Percentiles rank a stretch among this genome's conserved stretches.
These are phyloP conservation scores for Lyophyllum shimeji DNA, from an alignment of 768 basidiomycete genomes.

Conservation along the genomic window DNA sequence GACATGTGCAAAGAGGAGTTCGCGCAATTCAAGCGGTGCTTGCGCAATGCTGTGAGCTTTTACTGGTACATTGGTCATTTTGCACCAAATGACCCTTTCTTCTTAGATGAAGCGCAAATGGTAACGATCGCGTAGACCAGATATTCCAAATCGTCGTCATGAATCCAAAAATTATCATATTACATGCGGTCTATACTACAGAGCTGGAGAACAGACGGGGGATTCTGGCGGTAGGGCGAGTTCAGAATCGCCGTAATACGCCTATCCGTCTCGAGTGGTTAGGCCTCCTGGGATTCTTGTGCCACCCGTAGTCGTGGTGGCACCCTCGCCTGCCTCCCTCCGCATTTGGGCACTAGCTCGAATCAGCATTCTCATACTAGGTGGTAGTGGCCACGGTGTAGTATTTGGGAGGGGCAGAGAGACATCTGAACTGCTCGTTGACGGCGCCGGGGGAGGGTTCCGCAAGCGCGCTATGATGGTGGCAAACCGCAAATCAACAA, in stretches of 20 bases:
- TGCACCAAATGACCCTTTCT: not conserved
- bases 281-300: slow-evolving; percentile 37
- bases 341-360: slow-evolving; percentile 46
- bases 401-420: slow-evolving; percentile 63
- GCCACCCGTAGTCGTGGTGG: slow-evolving; percentile 21
- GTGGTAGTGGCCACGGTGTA: slow-evolving; percentile 50
- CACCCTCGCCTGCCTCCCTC: slow-evolving; percentile 26
- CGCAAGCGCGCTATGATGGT: slow-evolving; percentile 57
- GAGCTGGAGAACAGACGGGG: slow-evolving; percentile 5
- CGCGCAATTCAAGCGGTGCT: slow-evolving; percentile 75
- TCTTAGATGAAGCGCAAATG: slow-evolving; percentile 34
- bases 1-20: slow-evolving; percentile 88
- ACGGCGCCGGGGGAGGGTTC: slow-evolving; percentile 44
- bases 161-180: not conserved
- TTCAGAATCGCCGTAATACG: not conserved
- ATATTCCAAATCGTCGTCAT: too few species aligned
- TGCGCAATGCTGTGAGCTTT: slow-evolving; percentile 68
- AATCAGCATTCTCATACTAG: slow-evolving; percentile 50
- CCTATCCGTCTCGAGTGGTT: slow-evolving; percentile 25
- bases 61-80: not conserved
- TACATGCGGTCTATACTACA: not conserved
- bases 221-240: not conserved
- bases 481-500: slow-evolving; percentile 63
- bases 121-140: slow-evolving; percentile 15
- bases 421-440: slow-evolving; percentile 26